phyloP scores from a whole-genome alignment of 192 early-diverging fungal species.

The Backusella circina region DNA sequence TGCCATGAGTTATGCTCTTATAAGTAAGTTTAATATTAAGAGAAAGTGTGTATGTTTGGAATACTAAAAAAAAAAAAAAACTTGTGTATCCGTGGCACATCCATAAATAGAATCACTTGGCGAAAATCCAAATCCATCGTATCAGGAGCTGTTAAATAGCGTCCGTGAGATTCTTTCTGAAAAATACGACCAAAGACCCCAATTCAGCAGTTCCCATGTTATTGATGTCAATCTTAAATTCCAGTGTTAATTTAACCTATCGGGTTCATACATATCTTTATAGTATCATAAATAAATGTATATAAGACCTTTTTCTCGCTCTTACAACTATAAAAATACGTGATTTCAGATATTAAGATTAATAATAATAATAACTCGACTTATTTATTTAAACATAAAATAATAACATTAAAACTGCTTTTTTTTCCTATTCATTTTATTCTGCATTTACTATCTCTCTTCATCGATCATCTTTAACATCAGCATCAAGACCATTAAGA shows the following conservation, averaged over 20 bases:
- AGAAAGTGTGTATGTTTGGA: neutral
- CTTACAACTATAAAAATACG: neutral
- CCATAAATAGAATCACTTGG: conserved; percentile 36
- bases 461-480: neutral
- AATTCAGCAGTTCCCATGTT: conserved; percentile 60
- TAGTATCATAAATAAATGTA: conserved; percentile 6
- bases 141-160: conserved; percentile 65
- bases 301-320: neutral
- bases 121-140: conserved; percentile 57
- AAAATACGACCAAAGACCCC: conserved; percentile 77
- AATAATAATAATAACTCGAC: neutral
- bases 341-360: neutral
- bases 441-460: neutral
- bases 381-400: neutral
- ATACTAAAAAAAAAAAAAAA: no score
- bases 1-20: conserved; percentile 76
- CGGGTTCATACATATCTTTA: neutral
- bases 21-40: conserved; percentile 39
- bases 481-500: neutral
- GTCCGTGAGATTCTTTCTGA: conserved; percentile 61
- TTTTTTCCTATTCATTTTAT: neutral
- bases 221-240: conserved; percentile 45
- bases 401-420: neutral
- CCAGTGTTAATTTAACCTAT: conserved; percentile 15
- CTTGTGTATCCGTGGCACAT: neutral